phyloP scores from a whole-genome alignment of 1,139 yeast genomes.

The Yamadazyma epiphylla region DNA sequence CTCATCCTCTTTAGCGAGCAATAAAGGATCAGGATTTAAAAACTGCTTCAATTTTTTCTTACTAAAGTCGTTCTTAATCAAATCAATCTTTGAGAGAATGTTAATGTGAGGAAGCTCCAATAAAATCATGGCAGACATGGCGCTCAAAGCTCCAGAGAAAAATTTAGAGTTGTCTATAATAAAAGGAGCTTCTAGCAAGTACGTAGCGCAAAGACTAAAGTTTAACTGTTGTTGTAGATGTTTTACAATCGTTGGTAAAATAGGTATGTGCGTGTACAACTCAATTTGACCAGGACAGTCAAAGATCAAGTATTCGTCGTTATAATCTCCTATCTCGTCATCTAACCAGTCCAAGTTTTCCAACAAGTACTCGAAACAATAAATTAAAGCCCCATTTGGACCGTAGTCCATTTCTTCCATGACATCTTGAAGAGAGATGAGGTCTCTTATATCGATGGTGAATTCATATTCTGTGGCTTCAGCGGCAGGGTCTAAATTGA shows the following conservation, averaged over 20 bases:
- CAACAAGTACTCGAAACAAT: conserved; percentile 86
- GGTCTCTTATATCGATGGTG: conserved; percentile 86
- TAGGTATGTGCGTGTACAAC: conserved; percentile 91
- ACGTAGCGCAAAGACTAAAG: conserved; percentile 88
- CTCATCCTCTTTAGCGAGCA: conserved; percentile 41
- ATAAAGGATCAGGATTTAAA: conserved; percentile 85
- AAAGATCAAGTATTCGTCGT: conserved; percentile 88
- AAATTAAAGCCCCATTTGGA: conserved; percentile 91
- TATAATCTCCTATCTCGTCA: conserved; percentile 89
- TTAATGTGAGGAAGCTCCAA: conserved; percentile 93
- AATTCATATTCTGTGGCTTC: conserved; percentile 90
- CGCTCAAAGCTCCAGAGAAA: conserved; percentile 92
- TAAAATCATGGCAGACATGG: conserved; percentile 97
- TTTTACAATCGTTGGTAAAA: conserved; percentile 79
- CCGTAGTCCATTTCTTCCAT: conserved; percentile 94
- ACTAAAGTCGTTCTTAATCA: conserved; percentile 71
- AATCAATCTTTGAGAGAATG: conserved; percentile 79
- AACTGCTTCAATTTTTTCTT: conserved; percentile 76
- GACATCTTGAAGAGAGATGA: conserved; percentile 90
- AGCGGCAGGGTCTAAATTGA: conserved; percentile 96
- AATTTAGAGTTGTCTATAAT: conserved; percentile 86
- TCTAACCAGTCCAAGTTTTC: conserved; percentile 95
- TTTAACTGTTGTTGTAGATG: conserved; percentile 77
- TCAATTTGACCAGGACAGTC: conserved; percentile 99
- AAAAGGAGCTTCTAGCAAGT: conserved; percentile 90